A percentile compares a stretch with the other conserved stretches of the same genome.
phyloP scores from a whole-genome alignment of 345 rosid species.

The Syzygium aromaticum region DNA sequence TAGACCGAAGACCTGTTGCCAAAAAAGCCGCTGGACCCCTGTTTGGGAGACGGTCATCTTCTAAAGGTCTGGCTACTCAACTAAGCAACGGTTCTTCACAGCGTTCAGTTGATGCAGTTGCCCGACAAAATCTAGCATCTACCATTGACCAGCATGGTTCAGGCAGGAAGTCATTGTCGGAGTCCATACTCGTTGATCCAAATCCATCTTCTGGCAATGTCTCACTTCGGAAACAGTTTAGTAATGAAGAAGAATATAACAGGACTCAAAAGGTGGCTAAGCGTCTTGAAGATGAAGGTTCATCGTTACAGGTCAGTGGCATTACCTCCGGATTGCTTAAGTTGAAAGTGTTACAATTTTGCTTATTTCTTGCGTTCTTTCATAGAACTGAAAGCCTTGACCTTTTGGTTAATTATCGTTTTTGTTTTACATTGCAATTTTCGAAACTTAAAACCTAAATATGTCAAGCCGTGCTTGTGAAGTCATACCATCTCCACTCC shows the following conservation, averaged over 20 bases:
- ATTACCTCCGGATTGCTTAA: background rate
- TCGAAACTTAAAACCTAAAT: background rate
- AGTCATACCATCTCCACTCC: background rate
- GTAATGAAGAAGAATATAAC: conserved; percentile 49
- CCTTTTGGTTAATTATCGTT: background rate
- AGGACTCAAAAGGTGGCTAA: conserved; percentile 32
- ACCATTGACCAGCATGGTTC: conserved; percentile 83
- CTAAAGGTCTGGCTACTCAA: conserved; percentile 38
- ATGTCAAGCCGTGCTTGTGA: background rate
- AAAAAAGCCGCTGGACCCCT: conserved; percentile 39
- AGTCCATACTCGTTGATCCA: conserved; percentile 43
- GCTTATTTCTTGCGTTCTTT: background rate
- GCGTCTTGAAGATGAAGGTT: conserved; percentile 44
- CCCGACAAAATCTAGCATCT: conserved; percentile 67
- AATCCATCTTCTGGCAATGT: conserved; percentile 56
- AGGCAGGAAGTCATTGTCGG: conserved; percentile 86
- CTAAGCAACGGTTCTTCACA: conserved; percentile 46
- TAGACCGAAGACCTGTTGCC: conserved; percentile 34
- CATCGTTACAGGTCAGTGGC: conserved; percentile 28
- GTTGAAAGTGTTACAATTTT: background rate
- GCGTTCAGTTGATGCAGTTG: conserved; percentile 47
- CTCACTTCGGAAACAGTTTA: conserved; percentile 78
- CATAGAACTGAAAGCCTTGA: background rate
- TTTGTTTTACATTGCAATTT: background rate
- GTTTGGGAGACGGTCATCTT: conserved; percentile 49